Base-by-base conservation (phyloP, 805 yeast species). In the Lipomyces anomalus region DNA sequence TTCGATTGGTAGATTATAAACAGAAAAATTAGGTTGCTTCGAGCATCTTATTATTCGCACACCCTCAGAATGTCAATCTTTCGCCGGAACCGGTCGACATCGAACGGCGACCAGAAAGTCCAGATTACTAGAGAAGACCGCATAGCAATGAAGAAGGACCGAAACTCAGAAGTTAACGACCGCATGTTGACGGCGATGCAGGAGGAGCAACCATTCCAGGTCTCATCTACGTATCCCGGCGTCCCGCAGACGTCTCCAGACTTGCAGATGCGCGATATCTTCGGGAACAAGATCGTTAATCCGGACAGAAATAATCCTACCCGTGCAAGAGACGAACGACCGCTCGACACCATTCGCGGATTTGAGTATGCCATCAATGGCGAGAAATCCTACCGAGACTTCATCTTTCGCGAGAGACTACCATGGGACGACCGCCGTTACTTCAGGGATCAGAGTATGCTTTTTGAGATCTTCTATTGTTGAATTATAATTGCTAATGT, bases 281-380 rank as follows among this genome's bases (percentile, higher is more conserved):
- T 89, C 64, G 99, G 99, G 18, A 76, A 76, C 48, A 78, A 82
- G 4, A 92, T 92, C 59, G 62, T 61, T 2, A 78, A 78, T 53
- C 84, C 94, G 5, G 99, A 92, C 63, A 73, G 83, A 56, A 86
- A 95, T 32, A 92, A 92, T 62, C 99, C 99, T 23, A 81, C 96
- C 4, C 76, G 99, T 60, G 68, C 84, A 18, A 78, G 98, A 66
- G 90, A 89, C 64, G 99, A 92, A 67, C 78, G 99, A 60, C 99
- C 99, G 3, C 70, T 92, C 59, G 99, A 94, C 65, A 92, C 99
- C 1, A 89, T 92, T 59, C 75, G 97, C 57, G 74, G 85, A 4
- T 92, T 92, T 66, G 97, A 92, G 70, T 92, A 82, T 62, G 81
- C 97, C 32, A 88, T 92, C 53, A 86, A 95, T 4, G 95, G 95